Evolutionary conservation across 169 alveolate genomes (phyloP), one percentile per base, ranked within the genome.

Genomic region (Eimeria brunetti): DNA sequence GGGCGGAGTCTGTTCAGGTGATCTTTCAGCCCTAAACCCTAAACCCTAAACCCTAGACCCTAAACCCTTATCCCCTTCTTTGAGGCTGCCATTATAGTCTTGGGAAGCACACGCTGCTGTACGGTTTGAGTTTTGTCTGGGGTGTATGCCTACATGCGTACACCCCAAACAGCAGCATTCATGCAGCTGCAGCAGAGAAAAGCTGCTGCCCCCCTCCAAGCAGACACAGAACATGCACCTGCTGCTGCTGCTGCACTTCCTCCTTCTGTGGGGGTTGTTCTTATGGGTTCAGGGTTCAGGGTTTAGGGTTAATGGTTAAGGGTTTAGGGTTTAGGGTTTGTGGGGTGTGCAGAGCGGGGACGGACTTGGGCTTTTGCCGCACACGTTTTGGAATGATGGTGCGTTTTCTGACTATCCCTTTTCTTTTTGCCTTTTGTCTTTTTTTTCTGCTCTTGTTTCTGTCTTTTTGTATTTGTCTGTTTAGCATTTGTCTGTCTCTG

Each of bases 1-100:
- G 73, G 89, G 46, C 16, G 89, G 75, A 81, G 75, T 24, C 44
- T 81, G 46, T 51, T 81, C 73, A 49, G 73, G 89, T 51, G 51
- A 27, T 18, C 36, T 36, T 33, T 60, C 6, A 0, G n/a, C 20
- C n/a, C 69, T 20, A 60, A 60, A 22, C n/a, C n/a, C 69, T 60
- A 60, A 60, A 60, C 69, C 30, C 69, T 60, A 60, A 60, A 60
- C n/a, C 69, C 69, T 60, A n/a, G n/a, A n/a, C n/a, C n/a, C n/a
- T n/a, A n/a, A n/a, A n/a, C n/a, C n/a, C n/a, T n/a, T n/a, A n/a
- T n/a, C n/a, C n/a, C n/a, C n/a, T n/a, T n/a, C n/a, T n/a, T n/a
- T n/a, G n/a, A n/a, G n/a, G n/a, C n/a, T n/a, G n/a, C n/a, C n/a
- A n/a, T n/a, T n/a, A n/a, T n/a, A n/a, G n/a, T n/a, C n/a, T n/a